Evolutionary conservation across 768 basidiomycete genomes (phyloP).

Genomic region (Trametes punicea): DNA sequence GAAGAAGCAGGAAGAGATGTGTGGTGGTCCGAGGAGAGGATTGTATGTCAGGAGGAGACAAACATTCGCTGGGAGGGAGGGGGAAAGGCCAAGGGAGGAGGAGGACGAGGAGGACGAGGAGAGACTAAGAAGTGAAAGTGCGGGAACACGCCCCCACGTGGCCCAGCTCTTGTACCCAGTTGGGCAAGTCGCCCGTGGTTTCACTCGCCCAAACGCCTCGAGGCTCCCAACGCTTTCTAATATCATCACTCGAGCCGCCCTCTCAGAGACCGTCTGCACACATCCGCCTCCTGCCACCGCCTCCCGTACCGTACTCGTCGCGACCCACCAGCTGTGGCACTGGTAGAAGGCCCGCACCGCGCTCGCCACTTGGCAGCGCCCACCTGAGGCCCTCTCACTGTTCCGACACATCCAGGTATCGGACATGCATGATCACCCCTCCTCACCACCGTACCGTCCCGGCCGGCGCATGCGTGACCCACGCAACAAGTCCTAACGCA

Average conservation of each 20-base stretch:
- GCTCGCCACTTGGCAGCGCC: too few relatives aligned
- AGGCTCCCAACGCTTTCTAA: conserved; percentile 7
- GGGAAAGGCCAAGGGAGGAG: background rate
- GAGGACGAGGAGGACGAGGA: background rate
- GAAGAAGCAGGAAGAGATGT: conserved; percentile 4
- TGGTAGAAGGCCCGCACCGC: too few relatives aligned
- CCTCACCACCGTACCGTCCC: too few relatives aligned
- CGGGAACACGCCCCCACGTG: conserved; percentile 15
- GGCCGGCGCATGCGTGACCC: too few relatives aligned
- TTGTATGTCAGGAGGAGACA: background rate
- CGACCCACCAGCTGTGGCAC: too few relatives aligned
- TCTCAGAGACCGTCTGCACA: background rate
- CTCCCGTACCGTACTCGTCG: background rate
- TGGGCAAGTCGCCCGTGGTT: conserved; percentile 6
- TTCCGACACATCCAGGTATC: too few relatives aligned
- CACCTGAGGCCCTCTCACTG: too few relatives aligned
- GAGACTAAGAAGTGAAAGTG: background rate
- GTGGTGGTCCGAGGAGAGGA: background rate
- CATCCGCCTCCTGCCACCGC: background rate
- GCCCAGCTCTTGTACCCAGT: conserved; percentile 19
- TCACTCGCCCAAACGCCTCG: background rate
- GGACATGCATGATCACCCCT: too few relatives aligned
- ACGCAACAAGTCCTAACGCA: too few relatives aligned
- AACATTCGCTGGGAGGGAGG: conserved; percentile 3
- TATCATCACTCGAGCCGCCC: background rate